A percentile compares a stretch with the other conserved stretches of the same genome.
Evolutionary conservation across 805 yeast species (phyloP).

Genomic region (Cyberlindnera misumaiensis): DNA sequence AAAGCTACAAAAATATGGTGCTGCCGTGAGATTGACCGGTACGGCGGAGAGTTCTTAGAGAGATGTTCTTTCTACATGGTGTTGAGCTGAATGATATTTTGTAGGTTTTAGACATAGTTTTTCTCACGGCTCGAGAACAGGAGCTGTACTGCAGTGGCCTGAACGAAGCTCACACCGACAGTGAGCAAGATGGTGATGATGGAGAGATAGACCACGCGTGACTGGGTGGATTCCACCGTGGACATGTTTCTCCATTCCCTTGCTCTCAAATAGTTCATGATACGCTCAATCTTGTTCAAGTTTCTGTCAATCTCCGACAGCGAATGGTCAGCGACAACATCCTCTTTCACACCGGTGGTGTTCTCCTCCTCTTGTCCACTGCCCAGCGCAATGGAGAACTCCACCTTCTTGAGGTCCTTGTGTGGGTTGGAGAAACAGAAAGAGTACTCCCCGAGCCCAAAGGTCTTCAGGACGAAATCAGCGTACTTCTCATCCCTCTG

Average conservation of each 20-base stretch:
- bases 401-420: conserved; percentile 59
- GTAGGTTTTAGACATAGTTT: conserved; percentile 27
- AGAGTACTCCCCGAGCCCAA: conserved; percentile 53
- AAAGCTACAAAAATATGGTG: conserved; percentile 92
- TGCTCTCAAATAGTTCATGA: conserved; percentile 83
- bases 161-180: conserved; percentile 71
- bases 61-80: background rate
- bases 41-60: conserved; percentile 64
- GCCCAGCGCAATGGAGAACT: conserved; percentile 51
- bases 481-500: conserved; percentile 59
- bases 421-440: conserved; percentile 62
- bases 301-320: conserved; percentile 53
- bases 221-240: conserved; percentile 74
- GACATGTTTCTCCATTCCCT: conserved; percentile 97
- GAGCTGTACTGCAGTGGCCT: conserved; percentile 75
- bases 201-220: conserved; percentile 72
- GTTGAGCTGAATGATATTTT: background rate
- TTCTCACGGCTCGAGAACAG: conserved; percentile 54
- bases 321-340: conserved; percentile 48
- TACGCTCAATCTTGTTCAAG: conserved; percentile 48
- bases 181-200: conserved; percentile 63
- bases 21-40: conserved; percentile 93
- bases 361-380: conserved; percentile 26
- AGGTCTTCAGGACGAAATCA: conserved; percentile 52
- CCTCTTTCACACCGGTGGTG: conserved; percentile 34